Base-by-base conservation (phyloP, 768 basidiomycete species). In the Amanita exitialis region DNA sequence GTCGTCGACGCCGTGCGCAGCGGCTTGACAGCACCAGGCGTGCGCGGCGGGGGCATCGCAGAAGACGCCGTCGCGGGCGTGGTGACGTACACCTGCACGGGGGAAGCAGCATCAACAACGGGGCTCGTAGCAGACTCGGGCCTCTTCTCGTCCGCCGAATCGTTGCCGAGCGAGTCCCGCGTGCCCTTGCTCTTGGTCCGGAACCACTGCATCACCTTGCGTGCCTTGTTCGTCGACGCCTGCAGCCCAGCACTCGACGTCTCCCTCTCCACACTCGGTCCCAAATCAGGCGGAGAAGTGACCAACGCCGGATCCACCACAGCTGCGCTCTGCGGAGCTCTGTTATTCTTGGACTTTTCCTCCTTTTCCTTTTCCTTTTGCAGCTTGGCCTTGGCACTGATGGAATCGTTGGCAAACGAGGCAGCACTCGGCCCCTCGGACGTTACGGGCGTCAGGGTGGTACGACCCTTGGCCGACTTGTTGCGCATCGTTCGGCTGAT, bases 161-260 rank as follows among this genome's bases (percentile, higher is more conserved):
- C 62, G 42, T 61, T 57, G 7, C 65, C 68, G 39, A 72, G 55
- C 15, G 67, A 67, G 39, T 74, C 73, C 18, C 69, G 57, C 18
- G 47, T 13, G 66, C 71, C 58, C 79, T 51, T 84, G 60, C 81
- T 83, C 67, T 77, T 79, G 50, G 76, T 78, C 65, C 87, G 75
- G 79, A 99, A 98, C 96, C 96, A 99, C 57, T 93, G 85, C 95
- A 98, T 98, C 48, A 99, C 96, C 62, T 86, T 91, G 65, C 83
- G 82, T 3, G 95, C 93, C 65, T 93, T 88, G 67, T 77, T 83
- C n/a, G 89, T 80, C 54, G 88, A 83, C 13, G 83, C 87, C 2
- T 77, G 76, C 68, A 84, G 72, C 6, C 69, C 72, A 3, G 59
- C 6, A 28, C 57, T 35, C 62, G 56, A 30, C 30, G 30, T 30